Base-by-base conservation (phyloP, 805 yeast species). In the Sungouiozyma ichnusensis region DNA sequence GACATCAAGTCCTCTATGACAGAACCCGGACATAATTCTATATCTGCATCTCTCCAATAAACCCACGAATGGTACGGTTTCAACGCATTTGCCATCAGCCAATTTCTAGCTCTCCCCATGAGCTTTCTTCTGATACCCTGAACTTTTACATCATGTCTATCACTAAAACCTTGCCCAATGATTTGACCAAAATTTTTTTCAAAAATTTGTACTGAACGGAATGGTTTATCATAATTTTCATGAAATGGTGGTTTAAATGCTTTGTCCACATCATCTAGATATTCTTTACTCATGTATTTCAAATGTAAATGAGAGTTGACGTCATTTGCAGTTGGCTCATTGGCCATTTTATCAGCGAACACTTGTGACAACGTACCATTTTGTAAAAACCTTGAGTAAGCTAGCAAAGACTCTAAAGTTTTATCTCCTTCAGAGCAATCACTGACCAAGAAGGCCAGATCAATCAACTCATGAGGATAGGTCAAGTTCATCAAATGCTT, bases 41-140 rank as follows among this genome's bases (percentile, higher is more conserved):
- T 78, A 55, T 84, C 94, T 1, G 77, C 92, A 60, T 84, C 94
- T 66, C 94, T 71, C 94, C 94, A 84, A 57, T 83, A 83, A 11
- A 84, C 90, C 94, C 94, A 84, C 1, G 90, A 81, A 60, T 84
- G 94, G 54, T 84, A 80, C 3, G 94, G 86, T 54, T 81, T 76
- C 44, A 84, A 66, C 0, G 92, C 85, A 35, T 74, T 74, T 1
- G 84, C 72, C 4, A 85, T 73, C 37, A 84, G 64, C 94, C 94
- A 84, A 56, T 84, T 84, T 62, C 94, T 70, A 2, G 94, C 92
- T 44, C 90, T 71, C 1, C 88, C 94, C 94, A 84, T 84, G 50
- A 84, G 62, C 55, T 84, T 84, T 50, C 94, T 69, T 57, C 94
- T 73, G 34, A 81, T 79, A 15, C 94, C 94, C 62, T 84, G 94